Base-by-base conservation (phyloP, 2,329 filamentous ascomycete genomes). In the Cyphellophora europaea region DNA sequence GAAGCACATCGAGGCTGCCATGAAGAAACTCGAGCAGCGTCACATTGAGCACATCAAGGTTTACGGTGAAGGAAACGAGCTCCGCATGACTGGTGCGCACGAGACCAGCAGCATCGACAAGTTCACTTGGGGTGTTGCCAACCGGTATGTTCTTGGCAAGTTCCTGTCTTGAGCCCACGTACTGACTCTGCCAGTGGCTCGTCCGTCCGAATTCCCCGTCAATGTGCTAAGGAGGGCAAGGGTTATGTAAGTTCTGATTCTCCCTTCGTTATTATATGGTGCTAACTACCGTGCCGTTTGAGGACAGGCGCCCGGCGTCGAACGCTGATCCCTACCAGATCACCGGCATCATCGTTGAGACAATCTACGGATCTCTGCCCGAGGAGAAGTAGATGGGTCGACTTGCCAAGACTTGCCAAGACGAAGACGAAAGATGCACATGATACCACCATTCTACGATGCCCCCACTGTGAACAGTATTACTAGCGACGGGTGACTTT, bases 151-250 rank as follows among this genome's bases (percentile, higher is more conserved):
- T n/a, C n/a, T n/a, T n/a, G n/a, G n/a, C n/a, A n/a, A n/a, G n/a
- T n/a, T n/a, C n/a, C n/a, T n/a, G n/a, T n/a, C n/a, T n/a, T n/a
- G n/a, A n/a, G n/a, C n/a, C n/a, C n/a, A n/a, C n/a, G n/a, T n/a
- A n/a, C n/a, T n/a, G n/a, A n/a, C n/a, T n/a, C n/a, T n/a, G n/a
- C 96, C 79, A 87, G 91, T 65, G 91, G 89, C 55, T 81, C 84
- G 40, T 93, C 83, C 25, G 88, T 96, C 55, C 85, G 91, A 61
- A 91, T 98, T 52, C 88, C 88, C 52, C 80, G 87, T 53, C 78
- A 86, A 53, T 77, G 74, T 51, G 87, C 82, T 32, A 79, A 82
- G 58, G 84, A 93, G 63, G 86, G 86, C 62, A 91, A 82, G 68
- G 88, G 88, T 47, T 95, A 95, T 75, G 94, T 95, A 49, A 38